phyloP scores from a whole-genome alignment of 495 filamentous ascomycete species.

The Neurospora sp. region DNA sequence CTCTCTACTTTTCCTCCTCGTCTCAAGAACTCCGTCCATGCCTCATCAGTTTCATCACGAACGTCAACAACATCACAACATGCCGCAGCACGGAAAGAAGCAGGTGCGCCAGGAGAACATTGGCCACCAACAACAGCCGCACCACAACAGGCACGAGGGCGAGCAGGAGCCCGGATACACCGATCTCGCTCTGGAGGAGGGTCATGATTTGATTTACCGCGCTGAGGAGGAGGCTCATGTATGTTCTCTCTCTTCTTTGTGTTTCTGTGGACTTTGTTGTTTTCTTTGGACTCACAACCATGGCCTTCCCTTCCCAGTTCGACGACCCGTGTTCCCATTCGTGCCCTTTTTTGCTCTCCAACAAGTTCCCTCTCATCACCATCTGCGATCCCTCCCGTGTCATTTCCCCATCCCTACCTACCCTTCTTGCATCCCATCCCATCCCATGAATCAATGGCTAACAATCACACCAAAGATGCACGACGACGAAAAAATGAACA shows the following conservation, averaged over 20 bases:
- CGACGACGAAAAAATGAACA: conserved; percentile 11
- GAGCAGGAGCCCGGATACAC: conserved; percentile 12
- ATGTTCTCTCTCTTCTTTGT: not conserved
- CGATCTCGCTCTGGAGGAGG: conserved; percentile 17
- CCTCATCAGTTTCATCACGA: not conserved
- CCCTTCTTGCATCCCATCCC: not conserved
- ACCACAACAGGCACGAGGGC: not conserved
- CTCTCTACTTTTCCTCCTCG: not conserved
- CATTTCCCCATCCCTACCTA: too few species aligned
- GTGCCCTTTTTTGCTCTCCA: too few species aligned
- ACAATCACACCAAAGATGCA: conserved; percentile 3
- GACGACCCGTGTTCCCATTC: too few species aligned
- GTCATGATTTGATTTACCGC: conserved; percentile 19
- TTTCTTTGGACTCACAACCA: too few species aligned
- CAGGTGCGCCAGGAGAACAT: not conserved
- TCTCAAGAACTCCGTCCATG: not conserved
- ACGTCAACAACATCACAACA: not conserved
- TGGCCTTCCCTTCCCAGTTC: too few species aligned
- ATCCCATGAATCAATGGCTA: not conserved
- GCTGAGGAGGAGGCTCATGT: conserved; percentile 23
- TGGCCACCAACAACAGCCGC: not conserved
- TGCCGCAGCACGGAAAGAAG: not conserved
- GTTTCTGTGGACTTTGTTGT: too few species aligned
- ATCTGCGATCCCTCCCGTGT: too few species aligned
- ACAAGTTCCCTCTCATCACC: too few species aligned